Percentiles rank a stretch among this genome's conserved stretches.
Evolutionary conservation across 1,284 basidiomycete genomes (phyloP).

Genomic region (Irpex lacteus): DNA sequence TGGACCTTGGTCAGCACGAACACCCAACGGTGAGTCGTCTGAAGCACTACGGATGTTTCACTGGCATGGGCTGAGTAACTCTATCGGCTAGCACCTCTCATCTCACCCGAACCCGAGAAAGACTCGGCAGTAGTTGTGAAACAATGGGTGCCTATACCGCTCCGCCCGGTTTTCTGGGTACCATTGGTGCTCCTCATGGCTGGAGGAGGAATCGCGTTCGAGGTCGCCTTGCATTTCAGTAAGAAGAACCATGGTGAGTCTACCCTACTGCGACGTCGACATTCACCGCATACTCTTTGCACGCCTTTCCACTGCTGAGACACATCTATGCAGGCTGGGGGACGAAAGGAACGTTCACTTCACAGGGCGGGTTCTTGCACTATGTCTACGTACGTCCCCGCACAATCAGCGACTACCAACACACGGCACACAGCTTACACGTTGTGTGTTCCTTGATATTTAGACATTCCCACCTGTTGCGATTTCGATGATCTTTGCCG

Average conservation of each 20-base stretch:
- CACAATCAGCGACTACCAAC: not conserved
- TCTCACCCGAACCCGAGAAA: not conserved
- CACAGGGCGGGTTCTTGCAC: conserved; percentile 37
- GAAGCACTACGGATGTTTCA: too few relatives aligned
- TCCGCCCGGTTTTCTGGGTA: conserved; percentile 46
- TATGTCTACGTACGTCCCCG: conserved; percentile 43
- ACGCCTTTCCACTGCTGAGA: not conserved
- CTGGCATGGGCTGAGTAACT: not conserved
- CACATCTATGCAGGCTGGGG: conserved; percentile 38
- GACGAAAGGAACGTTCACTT: conserved; percentile 23
- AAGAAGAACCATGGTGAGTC: conserved; percentile 41
- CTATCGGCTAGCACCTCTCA: not conserved
- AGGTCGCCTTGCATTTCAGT: conserved; percentile 45
- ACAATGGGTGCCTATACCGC: conserved; percentile 41
- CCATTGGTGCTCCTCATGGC: conserved; percentile 39
- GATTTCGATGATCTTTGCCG: conserved; percentile 38
- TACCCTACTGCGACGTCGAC: not conserved
- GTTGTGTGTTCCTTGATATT: not conserved
- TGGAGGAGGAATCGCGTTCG: conserved; percentile 40
- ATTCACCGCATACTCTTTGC: not conserved
- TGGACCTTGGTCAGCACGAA: not conserved
- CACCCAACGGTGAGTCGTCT: not conserved
- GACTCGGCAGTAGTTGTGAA: not conserved
- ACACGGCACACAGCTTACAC: not conserved
- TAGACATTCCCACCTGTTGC: conserved; percentile 51